Evolutionary conservation across 352 stramenopile genomes (phyloP), one percentile per base, ranked within the genome.

Genomic region (Elongisporangium undulatum): DNA sequence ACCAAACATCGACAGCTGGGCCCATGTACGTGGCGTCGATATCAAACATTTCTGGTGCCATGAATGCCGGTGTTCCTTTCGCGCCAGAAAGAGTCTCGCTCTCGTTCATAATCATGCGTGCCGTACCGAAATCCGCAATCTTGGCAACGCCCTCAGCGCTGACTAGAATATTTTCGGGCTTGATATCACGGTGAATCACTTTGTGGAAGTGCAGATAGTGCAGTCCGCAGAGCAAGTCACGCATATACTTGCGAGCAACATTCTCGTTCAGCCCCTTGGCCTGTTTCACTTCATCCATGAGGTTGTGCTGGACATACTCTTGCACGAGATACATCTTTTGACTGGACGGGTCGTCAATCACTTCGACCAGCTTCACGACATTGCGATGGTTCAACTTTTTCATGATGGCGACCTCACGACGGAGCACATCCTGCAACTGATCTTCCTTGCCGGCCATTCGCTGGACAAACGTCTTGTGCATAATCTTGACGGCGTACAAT

Each of bases 301-400:
- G 75, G 50, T 96, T 97, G 63, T 92, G 87, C 66, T 97, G 87
- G 39, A 96, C 87, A 69, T 98, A 98, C 67, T 98, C 94, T 56
- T 97, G 84, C 29, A 98, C 92, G 0, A 98, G 75, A 64, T 98
- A 98, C 70, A 98, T 93, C 62, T 98, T 97, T 67, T 98, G 90
- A 22, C 89, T 92, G 22, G 86, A 90, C 5, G 89, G 90, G 53
- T 98, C 92, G 59, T 98, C 94, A 53, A 98, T 97, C 17, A 98
- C 92, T 65, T 98, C 95, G 24, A 97, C 91, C 16, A 98, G 80
- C 53, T 92, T 79, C 52, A 98, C 86, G 20, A 98, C 90, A 68
- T 98, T 97, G 23, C 75, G 83, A 68, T 98, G 94, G 59, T 86
- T 90, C 2, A 98, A 75, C 59, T 97, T 97, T 72, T 98, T 98